Base-by-base conservation (phyloP, 768 basidiomycete genomes). In the Naganishia randhawae region DNA sequence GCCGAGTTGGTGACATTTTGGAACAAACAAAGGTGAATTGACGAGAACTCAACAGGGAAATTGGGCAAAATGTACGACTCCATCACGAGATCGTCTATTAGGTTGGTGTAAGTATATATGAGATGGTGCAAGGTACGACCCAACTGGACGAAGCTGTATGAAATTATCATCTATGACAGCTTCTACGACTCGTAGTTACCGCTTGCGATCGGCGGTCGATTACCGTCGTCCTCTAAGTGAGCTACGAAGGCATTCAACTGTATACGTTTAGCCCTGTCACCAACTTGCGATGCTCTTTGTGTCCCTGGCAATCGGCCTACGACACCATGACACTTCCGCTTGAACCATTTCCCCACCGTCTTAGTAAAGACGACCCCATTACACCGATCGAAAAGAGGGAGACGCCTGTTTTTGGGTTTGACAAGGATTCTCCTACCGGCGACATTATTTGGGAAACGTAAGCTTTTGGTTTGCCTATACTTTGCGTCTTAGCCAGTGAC, bases 1-100 rank as follows among this genome's bases (percentile, higher is more conserved):
- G 83, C 81, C 0, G 88, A 84, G 73, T 94, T 92, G 29, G 78
- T 78, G 25, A 96, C 86, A 39, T 86, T 73, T 1, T 82, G 82
- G 82, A 89, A 91, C 25, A 92, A 83, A 0, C 87, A 87, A 22
- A 71, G 41, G 52, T 68, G 69, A 17, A 73, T 65, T 0, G 62
- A 65, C 16, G 73, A 73, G 41, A 66, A 57, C 32, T 70, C 69
- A 9, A 80, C 80, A 1, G 69, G 66, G n/a, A 72, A 68, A 29
- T 70, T 65, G 6, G 76, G 64, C 0, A 81, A 73, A 7, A 67
- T 71, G 62, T 80, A 80, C 7, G 78, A 72, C 65, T 82, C 81
- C 81, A 82, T 82, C 25, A 27, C 17, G 35, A 2, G 35, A 25
- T 8, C 27, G 39, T 19, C 55, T 16, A 6, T 42, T 9, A 14